Percentiles rank a stretch among this genome's conserved stretches.
phyloP scores from a whole-genome alignment of 306 rosid species.

The Malus fusca region DNA sequence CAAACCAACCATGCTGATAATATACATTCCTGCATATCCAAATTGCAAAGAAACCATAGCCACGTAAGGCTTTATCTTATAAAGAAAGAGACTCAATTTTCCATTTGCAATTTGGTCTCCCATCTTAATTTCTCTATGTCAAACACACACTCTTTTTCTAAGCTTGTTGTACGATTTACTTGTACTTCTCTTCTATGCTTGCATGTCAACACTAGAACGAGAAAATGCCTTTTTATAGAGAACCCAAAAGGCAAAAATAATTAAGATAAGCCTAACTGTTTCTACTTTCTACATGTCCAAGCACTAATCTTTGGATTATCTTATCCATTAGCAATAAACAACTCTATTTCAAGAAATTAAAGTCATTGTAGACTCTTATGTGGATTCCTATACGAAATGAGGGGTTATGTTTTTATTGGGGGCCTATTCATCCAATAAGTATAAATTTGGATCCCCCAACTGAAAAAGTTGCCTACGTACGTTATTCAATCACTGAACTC shows the following conservation, averaged over 20 bases:
- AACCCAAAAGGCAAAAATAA: neutral
- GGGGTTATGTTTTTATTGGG: neutral
- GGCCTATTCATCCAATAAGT: neutral
- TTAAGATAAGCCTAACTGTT: neutral
- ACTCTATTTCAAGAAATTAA: neutral
- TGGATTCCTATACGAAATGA: constrained; percentile 6
- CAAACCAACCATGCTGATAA: constrained; percentile 77
- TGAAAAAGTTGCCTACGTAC: neutral
- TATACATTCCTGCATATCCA: constrained; percentile 94
- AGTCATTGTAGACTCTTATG: neutral
- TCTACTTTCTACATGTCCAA: neutral
- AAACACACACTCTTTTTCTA: neutral
- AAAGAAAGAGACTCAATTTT: constrained; percentile 3
- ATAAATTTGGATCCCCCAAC: neutral
- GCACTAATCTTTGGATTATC: constrained; percentile 1
- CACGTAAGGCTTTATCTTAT: constrained; percentile 74
- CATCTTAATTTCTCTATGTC: neutral
- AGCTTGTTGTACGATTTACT: neutral
- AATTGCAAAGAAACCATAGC: constrained; percentile 82
- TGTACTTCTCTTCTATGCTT: neutral
- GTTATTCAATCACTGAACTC: neutral
- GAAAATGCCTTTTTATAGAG: constrained; percentile 8
- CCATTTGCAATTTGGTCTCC: neutral
- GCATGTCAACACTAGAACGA: neutral
- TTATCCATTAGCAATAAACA: constrained; percentile 5